Evolutionary conservation across 768 basidiomycete genomes (phyloP).

Genomic region (Kwoniella europaea): DNA sequence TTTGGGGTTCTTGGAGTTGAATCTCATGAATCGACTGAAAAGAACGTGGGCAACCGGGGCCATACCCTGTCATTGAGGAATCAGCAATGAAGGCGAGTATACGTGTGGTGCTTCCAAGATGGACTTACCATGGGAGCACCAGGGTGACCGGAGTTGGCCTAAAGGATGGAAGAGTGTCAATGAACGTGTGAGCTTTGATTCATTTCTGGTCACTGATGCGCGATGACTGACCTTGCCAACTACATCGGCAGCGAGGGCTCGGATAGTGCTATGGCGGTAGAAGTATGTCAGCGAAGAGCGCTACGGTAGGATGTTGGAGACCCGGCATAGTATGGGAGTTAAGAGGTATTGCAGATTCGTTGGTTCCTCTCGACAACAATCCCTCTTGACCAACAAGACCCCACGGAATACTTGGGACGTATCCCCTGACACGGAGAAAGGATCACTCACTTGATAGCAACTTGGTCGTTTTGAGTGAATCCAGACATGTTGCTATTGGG

Average conservation of each 20-base stretch:
- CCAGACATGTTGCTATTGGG: slow-evolving; percentile 25
- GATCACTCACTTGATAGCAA: slow-evolving; percentile 42
- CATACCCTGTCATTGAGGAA: slow-evolving; percentile 42
- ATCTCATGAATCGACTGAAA: slow-evolving; percentile 74
- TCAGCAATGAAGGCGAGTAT: slow-evolving; percentile 5
- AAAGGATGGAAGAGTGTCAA: neutral
- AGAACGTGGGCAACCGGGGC: slow-evolving; percentile 58
- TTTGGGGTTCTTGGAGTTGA: slow-evolving; percentile 84
- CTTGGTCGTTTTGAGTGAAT: slow-evolving; percentile 32
- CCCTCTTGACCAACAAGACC: neutral
- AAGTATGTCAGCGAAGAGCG: neutral
- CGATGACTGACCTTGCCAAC: slow-evolving; percentile 53
- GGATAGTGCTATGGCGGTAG: slow-evolving; percentile 51
- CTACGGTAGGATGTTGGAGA: neutral
- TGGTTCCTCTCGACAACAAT: no score
- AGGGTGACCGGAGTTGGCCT: slow-evolving; percentile 93
- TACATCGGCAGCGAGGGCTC: slow-evolving; percentile 58
- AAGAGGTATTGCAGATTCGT: no score
- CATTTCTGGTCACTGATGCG: no score
- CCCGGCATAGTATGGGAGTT: no score
- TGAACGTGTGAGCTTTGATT: slow-evolving; percentile 22
- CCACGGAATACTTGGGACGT: neutral
- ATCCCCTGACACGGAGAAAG: neutral
- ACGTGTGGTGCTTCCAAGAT: neutral
- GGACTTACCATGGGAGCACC: slow-evolving; percentile 88